Evolutionary conservation across 495 filamentous ascomycete genomes (phyloP).

Genomic region (Penicillium lividum): DNA sequence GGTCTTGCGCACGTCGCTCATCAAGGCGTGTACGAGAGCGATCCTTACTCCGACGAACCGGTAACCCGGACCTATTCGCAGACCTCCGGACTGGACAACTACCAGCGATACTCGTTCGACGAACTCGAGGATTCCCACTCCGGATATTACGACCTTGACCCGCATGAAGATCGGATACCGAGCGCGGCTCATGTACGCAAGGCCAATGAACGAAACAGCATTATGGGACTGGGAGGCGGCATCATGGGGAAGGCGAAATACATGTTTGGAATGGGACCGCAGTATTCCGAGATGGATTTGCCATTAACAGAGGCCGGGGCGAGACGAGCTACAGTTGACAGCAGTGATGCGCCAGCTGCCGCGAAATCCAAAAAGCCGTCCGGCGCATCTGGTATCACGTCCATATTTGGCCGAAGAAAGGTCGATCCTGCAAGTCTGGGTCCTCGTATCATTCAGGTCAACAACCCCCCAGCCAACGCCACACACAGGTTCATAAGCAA

Average conservation of each 20-base stretch:
- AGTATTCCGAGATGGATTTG: slow-evolving; percentile 98
- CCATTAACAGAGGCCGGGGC: slow-evolving; percentile 81
- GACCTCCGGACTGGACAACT: slow-evolving; percentile 79
- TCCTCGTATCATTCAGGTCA: slow-evolving; percentile 91
- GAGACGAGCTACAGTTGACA: slow-evolving; percentile 43
- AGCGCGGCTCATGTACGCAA: slow-evolving; percentile 53
- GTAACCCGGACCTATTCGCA: slow-evolving; percentile 70
- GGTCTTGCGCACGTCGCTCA: slow-evolving; percentile 31
- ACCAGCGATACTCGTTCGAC: slow-evolving; percentile 84
- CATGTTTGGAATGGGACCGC: slow-evolving; percentile 85
- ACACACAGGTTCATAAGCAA: slow-evolving; percentile 91
- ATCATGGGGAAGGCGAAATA: slow-evolving; percentile 83
- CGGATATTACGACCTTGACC: slow-evolving; percentile 59
- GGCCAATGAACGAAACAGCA: slow-evolving; percentile 78
- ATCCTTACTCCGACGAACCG: slow-evolving; percentile 50
- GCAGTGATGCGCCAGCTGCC: slow-evolving; percentile 33
- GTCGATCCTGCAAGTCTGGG: slow-evolving; percentile 87
- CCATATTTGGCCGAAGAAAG: slow-evolving; percentile 86
- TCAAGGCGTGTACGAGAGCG: slow-evolving; percentile 31
- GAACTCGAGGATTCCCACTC: slow-evolving; percentile 78
- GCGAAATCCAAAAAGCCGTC: slow-evolving; percentile 56
- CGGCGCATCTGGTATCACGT: slow-evolving; percentile 78
- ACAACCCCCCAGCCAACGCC: slow-evolving; percentile 93
- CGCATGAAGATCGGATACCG: slow-evolving; percentile 58
- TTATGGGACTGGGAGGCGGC: slow-evolving; percentile 82